Evolutionary conservation across 768 basidiomycete species (phyloP).

Genomic region (Suillus bovinus): DNA sequence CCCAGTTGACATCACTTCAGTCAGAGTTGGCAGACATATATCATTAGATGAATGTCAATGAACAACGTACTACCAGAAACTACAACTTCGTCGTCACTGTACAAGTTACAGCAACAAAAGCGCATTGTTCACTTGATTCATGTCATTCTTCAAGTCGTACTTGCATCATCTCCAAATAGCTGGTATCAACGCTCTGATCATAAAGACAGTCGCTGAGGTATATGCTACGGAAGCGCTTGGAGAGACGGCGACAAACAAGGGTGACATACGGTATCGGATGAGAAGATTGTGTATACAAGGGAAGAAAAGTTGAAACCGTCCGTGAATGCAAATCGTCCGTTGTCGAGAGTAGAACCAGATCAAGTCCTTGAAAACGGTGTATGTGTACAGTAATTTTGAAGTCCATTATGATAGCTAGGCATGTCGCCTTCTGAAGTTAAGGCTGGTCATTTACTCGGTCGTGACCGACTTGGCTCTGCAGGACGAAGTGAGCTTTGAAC

Average conservation of each 20-base stretch:
- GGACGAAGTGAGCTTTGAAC: slow-evolving; percentile 14
- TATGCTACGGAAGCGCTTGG: slow-evolving; percentile 1
- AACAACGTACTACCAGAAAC: neutral
- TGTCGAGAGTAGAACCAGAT: slow-evolving; percentile 26
- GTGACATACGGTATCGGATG: neutral
- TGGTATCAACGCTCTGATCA: neutral
- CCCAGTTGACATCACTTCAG: too few species aligned
- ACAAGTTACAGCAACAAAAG: too few species aligned
- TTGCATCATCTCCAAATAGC: neutral
- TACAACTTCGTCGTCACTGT: too few species aligned
- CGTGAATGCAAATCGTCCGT: slow-evolving; percentile 30
- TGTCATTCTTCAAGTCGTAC: neutral
- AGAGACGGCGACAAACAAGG: neutral
- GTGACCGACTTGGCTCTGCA: slow-evolving; percentile 76
- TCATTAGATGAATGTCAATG: neutral
- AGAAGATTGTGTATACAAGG: neutral
- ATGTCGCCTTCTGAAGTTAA: neutral
- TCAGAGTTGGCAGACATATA: too few species aligned
- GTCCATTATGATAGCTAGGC: slow-evolving; percentile 15
- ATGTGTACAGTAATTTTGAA: slow-evolving; percentile 15
- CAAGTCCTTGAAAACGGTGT: slow-evolving; percentile 17
- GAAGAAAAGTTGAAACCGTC: slow-evolving; percentile 15
- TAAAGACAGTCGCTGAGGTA: neutral
- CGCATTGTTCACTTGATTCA: too few species aligned
- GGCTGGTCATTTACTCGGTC: slow-evolving; percentile 50